A percentile compares a stretch with the other conserved stretches of the same genome.
phyloP scores from a whole-genome alignment of 108 stramenopile genomes.

The Discostella stelligeroides region DNA sequence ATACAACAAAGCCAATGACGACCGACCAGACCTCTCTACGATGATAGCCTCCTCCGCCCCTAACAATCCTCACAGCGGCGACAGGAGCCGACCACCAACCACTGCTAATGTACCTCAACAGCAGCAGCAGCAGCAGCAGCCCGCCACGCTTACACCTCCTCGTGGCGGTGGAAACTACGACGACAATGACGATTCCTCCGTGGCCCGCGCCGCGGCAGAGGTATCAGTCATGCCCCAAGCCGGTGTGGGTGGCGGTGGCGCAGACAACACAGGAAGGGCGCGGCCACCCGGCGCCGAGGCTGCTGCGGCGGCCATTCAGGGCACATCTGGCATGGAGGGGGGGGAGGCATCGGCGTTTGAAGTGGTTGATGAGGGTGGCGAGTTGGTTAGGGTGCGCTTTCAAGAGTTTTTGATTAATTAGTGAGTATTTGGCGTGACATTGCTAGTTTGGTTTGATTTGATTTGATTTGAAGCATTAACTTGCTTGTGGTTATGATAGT shows the following conservation, averaged over 20 bases:
- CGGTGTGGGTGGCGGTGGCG: constrained; percentile 7
- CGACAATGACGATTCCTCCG: constrained; percentile 17
- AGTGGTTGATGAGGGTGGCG: constrained; percentile 73
- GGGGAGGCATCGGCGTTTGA: constrained; percentile 50
- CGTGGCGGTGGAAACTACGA: not conserved
- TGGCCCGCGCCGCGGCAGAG: constrained; percentile 25
- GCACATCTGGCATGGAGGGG: constrained; percentile 50
- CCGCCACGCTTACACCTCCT: not conserved
- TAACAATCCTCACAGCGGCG: not conserved
- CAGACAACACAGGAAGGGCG: not conserved
- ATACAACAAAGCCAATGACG: constrained; percentile 1
- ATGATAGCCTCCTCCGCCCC: constrained; percentile 5
- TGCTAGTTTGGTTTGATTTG: too few species aligned
- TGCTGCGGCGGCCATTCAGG: constrained; percentile 79
- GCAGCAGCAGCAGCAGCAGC: not conserved
- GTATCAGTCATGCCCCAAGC: constrained; percentile 13
- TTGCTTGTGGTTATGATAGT: too few species aligned
- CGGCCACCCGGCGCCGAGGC: constrained; percentile 27
- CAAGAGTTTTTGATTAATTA: constrained; percentile 69
- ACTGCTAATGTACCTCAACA: not conserved
- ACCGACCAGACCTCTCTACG: not conserved
- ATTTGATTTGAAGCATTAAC: too few species aligned
- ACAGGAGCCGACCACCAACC: not conserved
- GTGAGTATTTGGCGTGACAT: constrained; percentile 47
- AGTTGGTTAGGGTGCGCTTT: constrained; percentile 73